Evolutionary conservation across 2,329 filamentous ascomycete species (phyloP).

Genomic region (Knufia fluminis): DNA sequence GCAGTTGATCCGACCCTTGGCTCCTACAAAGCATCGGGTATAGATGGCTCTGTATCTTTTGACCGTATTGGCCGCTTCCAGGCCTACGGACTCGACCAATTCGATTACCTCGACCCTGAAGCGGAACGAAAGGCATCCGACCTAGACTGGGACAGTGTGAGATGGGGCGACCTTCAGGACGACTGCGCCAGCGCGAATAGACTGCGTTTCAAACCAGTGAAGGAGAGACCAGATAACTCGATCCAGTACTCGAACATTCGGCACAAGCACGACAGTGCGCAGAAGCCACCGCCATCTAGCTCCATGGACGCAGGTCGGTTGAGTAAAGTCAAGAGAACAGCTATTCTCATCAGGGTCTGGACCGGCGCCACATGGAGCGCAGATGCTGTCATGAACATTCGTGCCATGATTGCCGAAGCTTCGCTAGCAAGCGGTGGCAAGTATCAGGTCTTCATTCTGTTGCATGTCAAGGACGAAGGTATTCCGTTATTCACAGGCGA

Average conservation of each 20-base stretch:
- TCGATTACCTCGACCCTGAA: slow-evolving; percentile 19
- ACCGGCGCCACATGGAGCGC: slow-evolving; percentile 68
- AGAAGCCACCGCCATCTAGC: slow-evolving; percentile 12
- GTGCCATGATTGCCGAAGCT: slow-evolving; percentile 75
- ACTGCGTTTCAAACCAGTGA: slow-evolving; percentile 43
- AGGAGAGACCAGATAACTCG: slow-evolving; percentile 20
- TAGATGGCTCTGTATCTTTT: slow-evolving; percentile 59
- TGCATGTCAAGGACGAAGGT: slow-evolving; percentile 70
- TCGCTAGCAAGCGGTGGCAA: slow-evolving; percentile 72
- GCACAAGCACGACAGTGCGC: slow-evolving; percentile 19
- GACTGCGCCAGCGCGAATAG: slow-evolving; percentile 58
- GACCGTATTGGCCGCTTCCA: slow-evolving; percentile 63
- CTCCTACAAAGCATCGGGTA: slow-evolving; percentile 50
- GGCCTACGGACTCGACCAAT: slow-evolving; percentile 37
- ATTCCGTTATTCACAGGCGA: slow-evolving; percentile 64
- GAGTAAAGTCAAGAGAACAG: slow-evolving; percentile 47
- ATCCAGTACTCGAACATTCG: slow-evolving; percentile 25
- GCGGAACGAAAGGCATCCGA: slow-evolving; percentile 25
- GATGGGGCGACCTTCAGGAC: slow-evolving; percentile 64
- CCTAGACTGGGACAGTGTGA: slow-evolving; percentile 52
- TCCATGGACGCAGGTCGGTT: slow-evolving; percentile 20
- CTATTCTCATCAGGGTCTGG: slow-evolving; percentile 75
- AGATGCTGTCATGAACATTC: slow-evolving; percentile 72
- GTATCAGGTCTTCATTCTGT: slow-evolving; percentile 71
- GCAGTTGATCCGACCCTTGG: slow-evolving; percentile 41